These are phyloP conservation scores for Tricholoma sp. DNA, from an alignment of 768 basidiomycete genomes.

Conservation along the genomic window DNA sequence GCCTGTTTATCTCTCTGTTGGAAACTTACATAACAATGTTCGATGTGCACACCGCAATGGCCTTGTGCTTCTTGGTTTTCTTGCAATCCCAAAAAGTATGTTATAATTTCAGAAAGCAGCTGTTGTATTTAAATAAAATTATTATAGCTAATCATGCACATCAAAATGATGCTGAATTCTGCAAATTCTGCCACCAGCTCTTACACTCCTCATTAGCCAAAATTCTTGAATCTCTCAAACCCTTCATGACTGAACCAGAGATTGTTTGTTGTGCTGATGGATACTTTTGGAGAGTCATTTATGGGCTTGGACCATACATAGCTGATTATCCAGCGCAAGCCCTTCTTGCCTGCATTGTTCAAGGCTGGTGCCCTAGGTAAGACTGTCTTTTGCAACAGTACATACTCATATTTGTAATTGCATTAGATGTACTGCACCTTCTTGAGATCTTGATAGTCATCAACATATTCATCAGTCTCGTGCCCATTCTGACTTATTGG, in stretches of 20 bases:
- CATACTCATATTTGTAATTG: neutral
- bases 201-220: constrained; percentile 23
- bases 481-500: neutral
- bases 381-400: neutral
- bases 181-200: constrained; percentile 23
- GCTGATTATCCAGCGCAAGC: constrained; percentile 33
- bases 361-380: constrained; percentile 24
- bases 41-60: constrained; percentile 3
- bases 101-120: too few relatives aligned
- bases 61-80: constrained; percentile 3
- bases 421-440: neutral
- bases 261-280: constrained; percentile 24
- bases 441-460: neutral
- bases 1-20: constrained; percentile 14
- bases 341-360: constrained; percentile 24
- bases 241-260: constrained; percentile 22
- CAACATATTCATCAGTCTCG: neutral
- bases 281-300: constrained; percentile 22
- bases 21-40: constrained; percentile 10
- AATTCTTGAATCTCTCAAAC: constrained; percentile 18
- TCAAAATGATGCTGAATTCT: constrained; percentile 14
- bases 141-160: constrained; percentile 11
- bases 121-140: neutral
- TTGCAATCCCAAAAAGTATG: constrained; percentile 9
- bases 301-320: constrained; percentile 8